Base-by-base conservation (phyloP, 768 basidiomycete genomes). In the Myochromella boudieri region DNA sequence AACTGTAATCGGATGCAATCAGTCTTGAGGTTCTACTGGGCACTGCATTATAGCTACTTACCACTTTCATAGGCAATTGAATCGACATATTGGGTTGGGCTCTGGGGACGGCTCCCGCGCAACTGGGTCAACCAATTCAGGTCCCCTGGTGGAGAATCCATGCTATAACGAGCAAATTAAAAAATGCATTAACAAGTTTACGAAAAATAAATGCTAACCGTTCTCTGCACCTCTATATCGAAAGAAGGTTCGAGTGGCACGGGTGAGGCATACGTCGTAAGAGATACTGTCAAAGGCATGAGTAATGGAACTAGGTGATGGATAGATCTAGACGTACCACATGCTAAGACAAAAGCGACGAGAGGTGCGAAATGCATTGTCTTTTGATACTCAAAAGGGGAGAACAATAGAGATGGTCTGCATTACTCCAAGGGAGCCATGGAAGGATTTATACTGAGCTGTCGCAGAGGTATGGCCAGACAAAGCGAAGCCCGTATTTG, bases 351-450 rank as follows among this genome's bases (percentile, higher is more conserved):
- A 39, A 62, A 33, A 52, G 57, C 46, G 44, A 56, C 48, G 49
- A 61, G 42, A 37, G 57, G 15, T 34, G 46, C 62, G 57, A 60
- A 57, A 36, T 67, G 64, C 67, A 68, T 68, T 50, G 54, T 55
- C 51, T 31, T 36, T 4, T 37, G 22, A n/a, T n/a, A n/a, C n/a
- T n/a, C n/a, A n/a, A n/a, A n/a, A n/a, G 37, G 32, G 40, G 39
- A 48, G 43, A 47, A 48, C 53, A 54, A 51, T 54, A 42, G 37
- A 32, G n/a, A 33, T 44, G 45, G 5, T 20, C 43, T 24, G 37
- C 26, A 9, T 15, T 12, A 26, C 7, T 9, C 18, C 40, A 20
- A 17, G 11, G 40, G 9, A 15, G n/a, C 3, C 17, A 10, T 12
- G 14, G 15, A 10, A 41, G 15, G 38, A 53, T 40, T 29, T 54